Base-by-base conservation (phyloP, 306 rosid genomes). In the Cicer bijugum region DNA sequence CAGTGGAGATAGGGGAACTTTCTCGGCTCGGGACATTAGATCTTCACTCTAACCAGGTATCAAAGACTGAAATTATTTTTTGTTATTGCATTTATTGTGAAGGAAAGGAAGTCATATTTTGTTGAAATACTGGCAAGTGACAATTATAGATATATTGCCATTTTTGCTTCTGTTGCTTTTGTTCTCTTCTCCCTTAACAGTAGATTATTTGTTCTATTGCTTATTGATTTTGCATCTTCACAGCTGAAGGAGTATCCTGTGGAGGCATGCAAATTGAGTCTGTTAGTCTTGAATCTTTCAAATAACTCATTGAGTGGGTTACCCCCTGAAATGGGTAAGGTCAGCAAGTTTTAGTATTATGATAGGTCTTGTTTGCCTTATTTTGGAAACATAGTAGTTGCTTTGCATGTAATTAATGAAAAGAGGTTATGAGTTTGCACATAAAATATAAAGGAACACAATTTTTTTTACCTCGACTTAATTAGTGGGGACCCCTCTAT, bases 231-330 rank as follows among this genome's bases (percentile, higher is more conserved):
- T 74, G 50, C 78, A 40, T 81, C 44, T 57, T 57, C 82, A 77
- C 93, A 93, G 98, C 74, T 93, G 87, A 93, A 91, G 80, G 97
- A 89, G 66, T 93, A 86, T 78, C 98, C 96, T 15, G 94, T 88
- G 74, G 96, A 91, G 84, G 98, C 97, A 59, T 93, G 98, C 84
- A 86, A 85, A 68, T 75, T 93, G 87, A 86, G 38, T 75, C 90
- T 93, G 45, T 83, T 83, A 28, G 85, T 91, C 52, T 81, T 93
- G 75, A 88, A 93, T 84, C 96, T 93, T 79, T 93, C 98, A 73
- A 91, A 93, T 81, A 93, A 93, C 83, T 91, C 98, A 79, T 74
- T 93, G 86, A 85, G 88, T 79, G 96, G 98, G 79, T 81, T 93
- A 78, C 94, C 96, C 23, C 82, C 97, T 47, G 97, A 91, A 85